Conservation (phyloP, 768 basidiomycete genomes). For the Boletus vermiculosoides region DNA sequence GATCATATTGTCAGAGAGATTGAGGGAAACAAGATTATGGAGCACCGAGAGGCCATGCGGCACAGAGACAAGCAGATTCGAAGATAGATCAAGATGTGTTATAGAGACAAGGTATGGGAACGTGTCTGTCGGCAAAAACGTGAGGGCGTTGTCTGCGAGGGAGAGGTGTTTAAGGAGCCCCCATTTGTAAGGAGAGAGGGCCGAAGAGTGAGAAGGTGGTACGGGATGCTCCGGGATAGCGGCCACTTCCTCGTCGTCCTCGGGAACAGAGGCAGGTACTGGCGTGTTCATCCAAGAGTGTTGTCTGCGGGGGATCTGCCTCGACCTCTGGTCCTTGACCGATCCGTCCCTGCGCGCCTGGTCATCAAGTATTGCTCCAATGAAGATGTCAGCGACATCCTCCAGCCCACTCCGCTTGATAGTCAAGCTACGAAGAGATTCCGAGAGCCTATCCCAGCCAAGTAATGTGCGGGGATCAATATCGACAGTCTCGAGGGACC, state of each 20-base stretch:
- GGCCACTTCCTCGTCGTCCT: conserved; percentile 39
- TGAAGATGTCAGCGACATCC: conserved; percentile 74
- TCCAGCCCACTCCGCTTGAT: conserved; percentile 79
- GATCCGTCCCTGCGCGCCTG: conserved; percentile 60
- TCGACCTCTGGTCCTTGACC: conserved; percentile 43
- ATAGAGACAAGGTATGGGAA: conserved; percentile 69
- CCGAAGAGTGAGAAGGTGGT: conserved; percentile 28
- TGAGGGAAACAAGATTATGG: conserved; percentile 83
- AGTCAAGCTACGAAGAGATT: conserved; percentile 69
- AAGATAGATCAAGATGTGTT: conserved; percentile 84
- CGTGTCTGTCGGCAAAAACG: conserved; percentile 69
- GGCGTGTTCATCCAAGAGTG: conserved; percentile 49
- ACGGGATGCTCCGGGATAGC: conserved; percentile 20
- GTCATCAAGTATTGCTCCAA: conserved; percentile 76
- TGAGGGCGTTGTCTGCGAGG: conserved; percentile 76
- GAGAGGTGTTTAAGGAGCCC: conserved; percentile 72
- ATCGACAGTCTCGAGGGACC: conserved; percentile 70
- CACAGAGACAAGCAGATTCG: conserved; percentile 87
- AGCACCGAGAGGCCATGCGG: conserved; percentile 73
- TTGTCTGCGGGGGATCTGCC: conserved; percentile 45
- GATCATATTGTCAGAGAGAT: conserved; percentile 97
- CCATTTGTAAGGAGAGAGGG: conserved; percentile 67
- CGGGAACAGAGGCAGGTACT: conserved; percentile 58
- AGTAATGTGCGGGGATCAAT: conserved; percentile 80
- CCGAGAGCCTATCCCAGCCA: conserved; percentile 80